Conservation (phyloP, 2,329 filamentous ascomycete genomes). For the Cadophora sp. region DNA sequence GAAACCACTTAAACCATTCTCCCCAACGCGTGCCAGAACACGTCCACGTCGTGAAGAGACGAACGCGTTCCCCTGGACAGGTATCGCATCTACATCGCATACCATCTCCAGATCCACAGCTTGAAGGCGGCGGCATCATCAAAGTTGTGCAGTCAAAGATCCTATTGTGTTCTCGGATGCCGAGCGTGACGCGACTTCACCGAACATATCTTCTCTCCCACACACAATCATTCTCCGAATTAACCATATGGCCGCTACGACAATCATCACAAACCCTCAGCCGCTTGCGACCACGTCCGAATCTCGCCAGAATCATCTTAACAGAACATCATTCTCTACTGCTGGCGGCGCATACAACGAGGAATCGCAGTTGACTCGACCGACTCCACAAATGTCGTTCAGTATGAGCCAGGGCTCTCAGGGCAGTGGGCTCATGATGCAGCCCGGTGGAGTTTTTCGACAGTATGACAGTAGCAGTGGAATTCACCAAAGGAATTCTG, state of each 20-base stretch:
- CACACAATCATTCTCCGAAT: slow-evolving; percentile 15
- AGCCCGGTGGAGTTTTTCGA: slow-evolving; percentile 40
- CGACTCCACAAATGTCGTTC: slow-evolving; percentile 43
- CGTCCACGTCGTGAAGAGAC: slow-evolving; percentile 23
- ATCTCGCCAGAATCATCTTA: slow-evolving; percentile 41
- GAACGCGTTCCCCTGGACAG: slow-evolving; percentile 30
- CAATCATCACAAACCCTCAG: slow-evolving; percentile 37
- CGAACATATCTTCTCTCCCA: slow-evolving; percentile 6
- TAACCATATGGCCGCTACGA: slow-evolving; percentile 38
- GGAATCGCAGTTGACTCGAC: slow-evolving; percentile 29
- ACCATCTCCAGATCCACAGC: slow-evolving; percentile 5
- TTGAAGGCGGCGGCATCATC: slow-evolving; percentile 16
- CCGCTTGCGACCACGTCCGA: slow-evolving; percentile 40
- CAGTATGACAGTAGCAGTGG: slow-evolving; percentile 40
- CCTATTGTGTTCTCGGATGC: slow-evolving; percentile 12
- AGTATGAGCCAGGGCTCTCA: slow-evolving; percentile 45
- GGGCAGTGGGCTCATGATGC: slow-evolving; percentile 43
- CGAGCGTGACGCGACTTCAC: slow-evolving; percentile 25
- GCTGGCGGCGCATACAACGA: slow-evolving; percentile 35
- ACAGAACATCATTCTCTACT: slow-evolving; percentile 33
- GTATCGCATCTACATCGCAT: slow-evolving; percentile 14
- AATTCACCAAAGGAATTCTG: slow-evolving; percentile 35
- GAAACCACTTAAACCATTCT: slow-evolving; percentile 35
- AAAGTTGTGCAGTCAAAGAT: slow-evolving; percentile 14
- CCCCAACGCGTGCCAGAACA: slow-evolving; percentile 36